Base-by-base conservation (phyloP, 345 rosid genomes). In the Schrenkiella parvula region DNA sequence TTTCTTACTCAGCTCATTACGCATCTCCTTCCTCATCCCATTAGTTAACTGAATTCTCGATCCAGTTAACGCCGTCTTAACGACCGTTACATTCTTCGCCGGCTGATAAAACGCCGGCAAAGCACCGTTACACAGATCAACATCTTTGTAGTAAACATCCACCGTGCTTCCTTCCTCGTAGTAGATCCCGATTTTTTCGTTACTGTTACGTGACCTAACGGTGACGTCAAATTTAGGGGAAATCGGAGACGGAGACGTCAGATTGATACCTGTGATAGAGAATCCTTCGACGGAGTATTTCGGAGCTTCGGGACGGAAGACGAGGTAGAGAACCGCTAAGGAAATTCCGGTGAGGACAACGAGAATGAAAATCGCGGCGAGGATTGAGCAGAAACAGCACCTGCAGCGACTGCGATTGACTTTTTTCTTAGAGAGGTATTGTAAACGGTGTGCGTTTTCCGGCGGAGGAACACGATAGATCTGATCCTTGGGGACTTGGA, bases 401-500 rank as follows among this genome's bases (percentile, higher is more conserved):
- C 86, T 18, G 75, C 84, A 81, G 44, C 54, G 2, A 21, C 82
- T 72, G 26, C 80, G 80, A 13, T 66, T 58, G 14, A 58, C 7
- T 37, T 82, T 79, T 1, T 81, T 77, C 42, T 78, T 71, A 3
- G 99, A 78, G 80, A 89, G 89, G n/a, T 70, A 68, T 5, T 82
- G 79, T 46, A 60, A 72, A 21, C 87, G 96, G 18, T 75, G 80
- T 11, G 91, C 88, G 75, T 89, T 89, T 64, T 83, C 95, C 25
- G 91, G 95, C 1, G 99, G 97, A 0, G 99, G 97, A 4, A 95
- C 80, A n/a, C 92, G 88, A 82, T 88, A 87, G 85, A 95, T 64
- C 69, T 87, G 95, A 72, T 91, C 93, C 60, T 95, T 95, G 3
- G 96, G 99, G 70, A 95, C 76, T 47, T 85, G 91, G 76, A 89